Percentiles rank a stretch among this genome's conserved stretches.
Evolutionary conservation across 306 rosid genomes (phyloP).

Genomic region (Psophocarpus tetragonolobus): DNA sequence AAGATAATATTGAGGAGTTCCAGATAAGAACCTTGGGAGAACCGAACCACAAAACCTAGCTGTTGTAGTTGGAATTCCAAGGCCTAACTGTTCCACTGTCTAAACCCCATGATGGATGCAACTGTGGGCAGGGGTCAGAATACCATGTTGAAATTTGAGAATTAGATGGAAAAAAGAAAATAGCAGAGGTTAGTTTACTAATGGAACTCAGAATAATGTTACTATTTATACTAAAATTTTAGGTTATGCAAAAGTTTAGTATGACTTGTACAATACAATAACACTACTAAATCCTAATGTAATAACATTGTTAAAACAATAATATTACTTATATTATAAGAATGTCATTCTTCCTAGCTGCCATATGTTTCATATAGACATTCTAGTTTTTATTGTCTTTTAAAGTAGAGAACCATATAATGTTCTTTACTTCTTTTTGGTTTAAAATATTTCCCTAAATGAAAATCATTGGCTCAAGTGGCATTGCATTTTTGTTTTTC

Average conservation of each 20-base stretch:
- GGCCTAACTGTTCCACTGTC: not conserved
- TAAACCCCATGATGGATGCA: not conserved
- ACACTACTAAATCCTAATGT: not conserved
- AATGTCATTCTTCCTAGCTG: not conserved
- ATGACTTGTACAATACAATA: not conserved
- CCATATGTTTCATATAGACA: constrained; percentile 20
- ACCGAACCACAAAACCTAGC: not conserved
- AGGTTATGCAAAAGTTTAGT: not conserved
- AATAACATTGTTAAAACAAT: not conserved
- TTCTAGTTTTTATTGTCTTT: constrained; percentile 19
- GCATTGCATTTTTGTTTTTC: not conserved
- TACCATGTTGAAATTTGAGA: not conserved
- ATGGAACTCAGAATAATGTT: not conserved
- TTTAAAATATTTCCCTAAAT: constrained; percentile 5
- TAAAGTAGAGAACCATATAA: constrained; percentile 17
- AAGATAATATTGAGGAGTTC: not conserved
- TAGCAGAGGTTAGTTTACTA: constrained; percentile 3
- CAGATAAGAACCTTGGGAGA: not conserved
- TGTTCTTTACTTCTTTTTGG: not conserved
- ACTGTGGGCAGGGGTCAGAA: not conserved
- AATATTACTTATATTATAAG: not conserved
- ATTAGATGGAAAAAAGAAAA: not conserved
- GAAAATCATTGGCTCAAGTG: constrained; percentile 5
- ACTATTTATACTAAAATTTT: not conserved
- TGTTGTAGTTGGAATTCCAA: not conserved